A percentile compares a stretch with the other conserved stretches of the same genome.
These are phyloP conservation scores for Plasmodium adleri DNA, from an alignment of 169 alveolate genomes.

Conservation along the genomic window DNA sequence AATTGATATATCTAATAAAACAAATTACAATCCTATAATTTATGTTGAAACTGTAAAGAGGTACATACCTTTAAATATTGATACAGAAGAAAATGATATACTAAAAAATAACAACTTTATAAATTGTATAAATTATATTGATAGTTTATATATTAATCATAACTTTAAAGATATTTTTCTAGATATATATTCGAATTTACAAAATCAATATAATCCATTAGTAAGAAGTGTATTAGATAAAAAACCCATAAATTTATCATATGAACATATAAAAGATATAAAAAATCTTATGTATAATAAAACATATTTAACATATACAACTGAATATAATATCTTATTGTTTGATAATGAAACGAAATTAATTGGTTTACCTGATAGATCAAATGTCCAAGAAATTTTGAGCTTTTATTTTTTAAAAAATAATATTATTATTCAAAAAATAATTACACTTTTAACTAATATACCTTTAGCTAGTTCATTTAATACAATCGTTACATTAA, in stretches of 20 bases:
- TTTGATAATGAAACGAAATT: conserved; percentile 20
- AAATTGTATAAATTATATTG: conserved; percentile 9
- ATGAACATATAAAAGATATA: conserved; percentile 5
- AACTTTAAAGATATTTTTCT: conserved; percentile 25
- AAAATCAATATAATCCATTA: conserved; percentile 25
- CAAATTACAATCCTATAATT: background rate
- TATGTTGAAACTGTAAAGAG: background rate
- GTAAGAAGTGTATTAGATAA: conserved; percentile 1
- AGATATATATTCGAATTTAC: conserved; percentile 17
- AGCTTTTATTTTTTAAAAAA: conserved; percentile 29
- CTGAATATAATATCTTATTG: conserved; percentile 9
- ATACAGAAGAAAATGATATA: conserved; percentile 18
- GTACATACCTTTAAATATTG: background rate
- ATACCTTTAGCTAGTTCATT: conserved; percentile 24
- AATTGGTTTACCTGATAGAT: conserved; percentile 30
- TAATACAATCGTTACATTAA: conserved; percentile 11
- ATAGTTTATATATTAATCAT: conserved; percentile 24
- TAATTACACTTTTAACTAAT: background rate
- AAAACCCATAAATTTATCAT: conserved; percentile 9
- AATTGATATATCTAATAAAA: background rate
- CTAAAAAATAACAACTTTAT: conserved; percentile 6
- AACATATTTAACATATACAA: background rate
- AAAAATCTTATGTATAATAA: background rate
- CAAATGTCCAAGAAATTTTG: conserved; percentile 26
- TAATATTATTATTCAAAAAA: conserved; percentile 21